A percentile compares a stretch with the other conserved stretches of the same genome.
Evolutionary conservation across 2,329 filamentous ascomycete genomes (phyloP).

Genomic region (Ophiognomonia clavigignenti-juglandacearum): DNA sequence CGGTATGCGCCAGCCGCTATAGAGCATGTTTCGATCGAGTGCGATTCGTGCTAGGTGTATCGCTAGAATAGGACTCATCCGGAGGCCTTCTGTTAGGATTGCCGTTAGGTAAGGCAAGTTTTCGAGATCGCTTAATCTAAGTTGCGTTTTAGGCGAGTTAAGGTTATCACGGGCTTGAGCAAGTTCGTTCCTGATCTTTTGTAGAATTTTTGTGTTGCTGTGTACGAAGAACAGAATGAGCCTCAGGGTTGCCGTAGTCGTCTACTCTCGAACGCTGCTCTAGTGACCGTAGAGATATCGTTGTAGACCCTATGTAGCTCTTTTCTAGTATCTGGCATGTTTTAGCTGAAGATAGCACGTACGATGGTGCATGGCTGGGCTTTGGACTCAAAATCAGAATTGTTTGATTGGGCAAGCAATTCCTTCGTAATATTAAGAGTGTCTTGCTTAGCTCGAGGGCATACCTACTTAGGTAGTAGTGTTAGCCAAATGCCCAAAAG

Average conservation of each 20-base stretch:
- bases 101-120: too few relatives aligned
- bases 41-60: too few relatives aligned
- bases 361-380: slow-evolving; percentile 26
- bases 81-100: too few relatives aligned
- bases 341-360: slow-evolving; percentile 24
- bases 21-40: too few relatives aligned
- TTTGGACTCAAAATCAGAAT: slow-evolving; percentile 1
- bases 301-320: slow-evolving; percentile 23
- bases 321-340: slow-evolving; percentile 31
- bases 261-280: slow-evolving; percentile 35
- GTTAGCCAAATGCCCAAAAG: background rate
- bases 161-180: too few relatives aligned
- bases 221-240: slow-evolving; percentile 31
- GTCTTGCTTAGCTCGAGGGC: too few relatives aligned
- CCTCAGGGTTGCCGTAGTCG: slow-evolving; percentile 28
- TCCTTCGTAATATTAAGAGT: slow-evolving; percentile 5
- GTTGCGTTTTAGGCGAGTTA: too few relatives aligned
- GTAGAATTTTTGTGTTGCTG: slow-evolving; percentile 23
- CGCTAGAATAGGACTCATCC: too few relatives aligned
- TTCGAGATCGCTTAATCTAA: too few relatives aligned
- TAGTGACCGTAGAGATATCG: slow-evolving; percentile 27
- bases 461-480: too few relatives aligned
- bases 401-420: slow-evolving; percentile 2
- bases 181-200: slow-evolving; percentile 30
- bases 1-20: too few relatives aligned